phyloP scores from a whole-genome alignment of 2,329 filamentous ascomycete species.

The Colletotrichum sp. region DNA sequence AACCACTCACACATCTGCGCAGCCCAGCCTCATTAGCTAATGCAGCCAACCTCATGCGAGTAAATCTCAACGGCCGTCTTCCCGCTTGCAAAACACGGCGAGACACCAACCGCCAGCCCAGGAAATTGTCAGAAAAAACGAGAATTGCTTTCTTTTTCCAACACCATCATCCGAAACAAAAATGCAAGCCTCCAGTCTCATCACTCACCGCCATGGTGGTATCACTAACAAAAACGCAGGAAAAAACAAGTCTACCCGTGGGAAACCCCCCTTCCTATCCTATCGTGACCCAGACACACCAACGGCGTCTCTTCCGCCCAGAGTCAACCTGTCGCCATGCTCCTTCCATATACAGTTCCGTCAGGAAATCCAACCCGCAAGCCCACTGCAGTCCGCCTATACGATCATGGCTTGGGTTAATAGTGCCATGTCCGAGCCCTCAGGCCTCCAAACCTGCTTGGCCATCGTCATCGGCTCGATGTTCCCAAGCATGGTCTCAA shows the following conservation, averaged over 20 bases:
- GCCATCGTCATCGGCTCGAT: background rate
- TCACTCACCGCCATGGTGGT: background rate
- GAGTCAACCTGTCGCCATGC: background rate
- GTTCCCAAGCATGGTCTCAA: constrained; percentile 18
- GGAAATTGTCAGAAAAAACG: background rate
- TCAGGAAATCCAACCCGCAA: background rate
- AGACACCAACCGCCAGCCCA: background rate
- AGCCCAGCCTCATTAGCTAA: background rate
- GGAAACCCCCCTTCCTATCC: background rate
- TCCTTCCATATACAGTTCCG: background rate
- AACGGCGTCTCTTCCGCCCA: background rate
- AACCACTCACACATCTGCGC: background rate
- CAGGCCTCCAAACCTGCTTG: background rate
- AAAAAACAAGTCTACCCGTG: background rate
- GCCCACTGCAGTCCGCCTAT: background rate
- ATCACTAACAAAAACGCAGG: background rate
- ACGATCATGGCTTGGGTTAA: background rate
- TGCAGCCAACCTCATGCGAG: background rate
- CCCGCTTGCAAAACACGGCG: background rate
- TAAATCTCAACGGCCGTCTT: background rate
- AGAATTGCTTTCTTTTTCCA: constrained; percentile 1
- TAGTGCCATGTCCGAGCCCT: background rate
- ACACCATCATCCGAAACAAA: background rate
- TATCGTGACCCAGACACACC: background rate
- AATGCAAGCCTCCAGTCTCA: background rate